Evolutionary conservation across 208 protist genomes (phyloP).

Genomic region (Acanthamoeba quina): DNA sequence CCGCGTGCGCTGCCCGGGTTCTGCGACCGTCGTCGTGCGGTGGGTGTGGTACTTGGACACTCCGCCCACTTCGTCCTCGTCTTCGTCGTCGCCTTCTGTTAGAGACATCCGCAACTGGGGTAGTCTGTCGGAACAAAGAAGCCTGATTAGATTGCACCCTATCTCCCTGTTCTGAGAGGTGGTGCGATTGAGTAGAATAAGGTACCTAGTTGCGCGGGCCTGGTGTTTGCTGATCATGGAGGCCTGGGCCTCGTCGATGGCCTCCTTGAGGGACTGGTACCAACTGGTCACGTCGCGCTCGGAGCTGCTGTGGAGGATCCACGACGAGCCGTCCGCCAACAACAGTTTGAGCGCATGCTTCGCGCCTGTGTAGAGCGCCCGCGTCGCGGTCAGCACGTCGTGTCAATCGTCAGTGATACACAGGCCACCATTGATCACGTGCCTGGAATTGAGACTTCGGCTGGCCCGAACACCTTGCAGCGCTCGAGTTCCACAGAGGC

Average conservation of each 20-base stretch:
- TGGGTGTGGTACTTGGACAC: not conserved
- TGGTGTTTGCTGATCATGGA: not conserved
- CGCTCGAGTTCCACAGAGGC: not conserved
- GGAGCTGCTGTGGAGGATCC: not conserved
- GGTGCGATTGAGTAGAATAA: not conserved
- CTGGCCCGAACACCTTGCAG: not conserved
- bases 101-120: not conserved
- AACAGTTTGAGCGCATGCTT: not conserved
- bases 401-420: too few relatives aligned
- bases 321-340: not conserved
- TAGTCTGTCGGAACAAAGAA: not conserved
- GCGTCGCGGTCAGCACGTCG: too few relatives aligned
- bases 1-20: not conserved
- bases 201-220: not conserved
- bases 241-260: conserved; percentile 28
- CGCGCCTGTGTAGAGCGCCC: not conserved
- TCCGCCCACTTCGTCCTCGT: not conserved
- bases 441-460: not conserved
- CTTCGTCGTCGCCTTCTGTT: too few relatives aligned
- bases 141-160: not conserved
- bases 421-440: not conserved
- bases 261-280: conserved; percentile 10
- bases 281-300: not conserved
- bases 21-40: not conserved
- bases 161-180: too few relatives aligned